Conservation (phyloP, 441 rosid species). For the Breynia disticha region DNA sequence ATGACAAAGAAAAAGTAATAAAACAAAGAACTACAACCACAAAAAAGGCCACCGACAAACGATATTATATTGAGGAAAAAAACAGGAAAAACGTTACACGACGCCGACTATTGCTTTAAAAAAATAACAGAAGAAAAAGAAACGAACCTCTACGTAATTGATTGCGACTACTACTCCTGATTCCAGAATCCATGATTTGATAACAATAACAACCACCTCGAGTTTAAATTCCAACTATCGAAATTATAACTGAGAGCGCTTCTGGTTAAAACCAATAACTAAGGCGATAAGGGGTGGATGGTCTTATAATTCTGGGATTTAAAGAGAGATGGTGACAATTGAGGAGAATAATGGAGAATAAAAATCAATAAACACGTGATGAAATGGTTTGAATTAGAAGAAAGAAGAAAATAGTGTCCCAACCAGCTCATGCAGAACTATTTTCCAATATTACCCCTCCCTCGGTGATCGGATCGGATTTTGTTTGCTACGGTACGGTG, state of each 20-base stretch:
- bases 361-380: conserved; percentile 53
- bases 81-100: background rate
- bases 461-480: too few relatives aligned
- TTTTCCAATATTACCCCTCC: conserved; percentile 15
- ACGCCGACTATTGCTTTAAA: background rate
- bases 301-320: conserved; percentile 36
- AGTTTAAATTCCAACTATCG: conserved; percentile 4
- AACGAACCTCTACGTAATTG: conserved; percentile 49
- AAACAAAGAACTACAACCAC: too few relatives aligned
- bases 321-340: conserved; percentile 39
- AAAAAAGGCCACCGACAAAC: background rate
- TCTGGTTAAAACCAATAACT: conserved; percentile 3
- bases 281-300: conserved; percentile 28
- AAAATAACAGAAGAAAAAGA: background rate
- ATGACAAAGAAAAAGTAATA: too few relatives aligned
- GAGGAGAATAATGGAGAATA: conserved; percentile 64
- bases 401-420: conserved; percentile 27
- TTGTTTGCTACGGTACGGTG: too few relatives aligned
- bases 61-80: conserved; percentile 5
- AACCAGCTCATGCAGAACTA: conserved; percentile 82
- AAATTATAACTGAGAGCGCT: background rate
- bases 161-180: conserved; percentile 54
- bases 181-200: conserved; percentile 43
- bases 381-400: conserved; percentile 50
- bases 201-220: background rate